Evolutionary conservation across 805 yeast genomes (phyloP), one percentile per base, ranked within the genome.

Genomic region (Candida ulmi): DNA sequence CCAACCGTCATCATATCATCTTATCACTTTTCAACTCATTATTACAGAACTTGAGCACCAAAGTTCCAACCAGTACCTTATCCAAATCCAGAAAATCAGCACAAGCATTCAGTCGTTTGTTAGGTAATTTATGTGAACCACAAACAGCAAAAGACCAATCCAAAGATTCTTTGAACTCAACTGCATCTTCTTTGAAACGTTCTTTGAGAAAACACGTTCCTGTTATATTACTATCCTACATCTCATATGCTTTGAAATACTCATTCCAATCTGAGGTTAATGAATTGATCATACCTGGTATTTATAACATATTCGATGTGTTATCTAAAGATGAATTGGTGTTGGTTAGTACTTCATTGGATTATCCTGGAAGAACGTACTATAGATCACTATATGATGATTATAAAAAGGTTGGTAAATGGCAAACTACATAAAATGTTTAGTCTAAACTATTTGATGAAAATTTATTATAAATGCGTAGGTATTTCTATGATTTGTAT

Each of bases 51-150:
- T 50, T 84, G 49, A 62, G 65, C 38, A 56, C 36, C 43, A 48
- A 16, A 35, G 39, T 25, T 41, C 35, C 38, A 5, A 24, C 38
- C 9, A 48, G 46, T 39, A 51, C 17, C 23, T 42, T 61, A 17
- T 43, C 57, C 6, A 27, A 31, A 0, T 53, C 64, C 12, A 43
- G 46, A 13, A 55, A 52, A 8, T 65, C 78, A 19, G 83, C 80
- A 0, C 51, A 61, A 11, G 58, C 80, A 4, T 72, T 65, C 38
- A 58, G 82, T 6, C 71, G 96, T 48, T 61, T 85, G 16, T 55
- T 88, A 34, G 64, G 71, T 17, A 82, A 83, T 50, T 62, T 83
- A 26, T 86, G 95, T 63, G 95, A 86, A 49, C 95, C 95, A 3
- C 66, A 73, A 9, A 58, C 63, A 45, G 58, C 33, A 43, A 33